Conservation (phyloP, 805 yeast genomes). For the Blastobotrys robertii region DNA sequence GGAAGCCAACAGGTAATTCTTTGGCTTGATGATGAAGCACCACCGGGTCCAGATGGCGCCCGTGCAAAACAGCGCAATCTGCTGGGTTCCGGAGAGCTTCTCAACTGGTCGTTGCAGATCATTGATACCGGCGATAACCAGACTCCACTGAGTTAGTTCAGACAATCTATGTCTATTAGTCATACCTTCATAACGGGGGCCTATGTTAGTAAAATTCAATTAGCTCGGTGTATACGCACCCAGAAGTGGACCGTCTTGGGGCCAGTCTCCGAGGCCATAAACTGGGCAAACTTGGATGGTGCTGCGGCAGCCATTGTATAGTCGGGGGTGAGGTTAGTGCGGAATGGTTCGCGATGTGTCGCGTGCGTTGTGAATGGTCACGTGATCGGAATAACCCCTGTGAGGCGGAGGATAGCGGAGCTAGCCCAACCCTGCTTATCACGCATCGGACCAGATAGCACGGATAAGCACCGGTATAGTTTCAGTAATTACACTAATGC, state of each 20-base stretch:
- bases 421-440: neutral
- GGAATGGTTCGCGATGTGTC: neutral
- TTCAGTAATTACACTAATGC: too few relatives aligned
- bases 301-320: constrained; percentile 14
- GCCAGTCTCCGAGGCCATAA: constrained; percentile 81
- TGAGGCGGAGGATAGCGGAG: neutral
- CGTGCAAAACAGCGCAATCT: constrained; percentile 76
- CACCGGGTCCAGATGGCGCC: constrained; percentile 98
- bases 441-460: too few relatives aligned
- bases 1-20: constrained; percentile 76
- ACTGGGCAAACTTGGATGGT: constrained; percentile 44
- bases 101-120: constrained; percentile 90
- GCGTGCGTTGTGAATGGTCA: neutral
- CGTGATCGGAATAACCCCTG: neutral
- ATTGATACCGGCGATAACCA: constrained; percentile 84
- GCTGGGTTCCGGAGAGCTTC: constrained; percentile 81
- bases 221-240: constrained; percentile 40
- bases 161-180: constrained; percentile 5
- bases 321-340: neutral
- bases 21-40: constrained; percentile 89
- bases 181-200: constrained; percentile 50
- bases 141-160: constrained; percentile 48
- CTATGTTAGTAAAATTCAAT: constrained; percentile 17
- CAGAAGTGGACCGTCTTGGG: constrained; percentile 97
- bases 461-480: too few relatives aligned